These are phyloP conservation scores for Gastrodia elata DNA, from an alignment of 106 monocot species.

Conservation along the genomic window DNA sequence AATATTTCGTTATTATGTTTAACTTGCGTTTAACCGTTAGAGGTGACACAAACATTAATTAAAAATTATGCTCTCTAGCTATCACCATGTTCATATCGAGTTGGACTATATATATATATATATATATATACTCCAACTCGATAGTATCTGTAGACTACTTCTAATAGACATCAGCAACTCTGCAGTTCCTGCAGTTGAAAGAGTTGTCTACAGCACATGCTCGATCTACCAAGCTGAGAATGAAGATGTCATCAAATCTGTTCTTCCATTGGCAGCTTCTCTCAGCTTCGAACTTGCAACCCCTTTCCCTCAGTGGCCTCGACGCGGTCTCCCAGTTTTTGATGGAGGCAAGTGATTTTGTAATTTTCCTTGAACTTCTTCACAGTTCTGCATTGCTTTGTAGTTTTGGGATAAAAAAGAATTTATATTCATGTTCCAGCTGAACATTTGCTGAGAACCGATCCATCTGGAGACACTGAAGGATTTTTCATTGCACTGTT, in stretches of 20 bases:
- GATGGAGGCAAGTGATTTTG: slow-evolving; percentile 51
- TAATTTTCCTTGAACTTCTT: background rate
- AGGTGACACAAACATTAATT: no score
- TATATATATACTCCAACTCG: no score
- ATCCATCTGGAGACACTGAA: slow-evolving; percentile 57
- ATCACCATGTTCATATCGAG: no score
- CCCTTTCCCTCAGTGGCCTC: slow-evolving; percentile 83
- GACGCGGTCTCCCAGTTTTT: slow-evolving; percentile 77
- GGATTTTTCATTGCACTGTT: slow-evolving; percentile 97
- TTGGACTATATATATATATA: no score
- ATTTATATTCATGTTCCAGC: slow-evolving; percentile 28
- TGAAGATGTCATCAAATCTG: slow-evolving; percentile 69
- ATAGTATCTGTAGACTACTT: background rate
- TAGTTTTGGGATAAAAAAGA: background rate
- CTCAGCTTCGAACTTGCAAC: slow-evolving; percentile 58
- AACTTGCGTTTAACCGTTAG: no score
- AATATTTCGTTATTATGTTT: no score
- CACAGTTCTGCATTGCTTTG: background rate
- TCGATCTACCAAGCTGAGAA: slow-evolving; percentile 82
- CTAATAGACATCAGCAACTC: background rate
- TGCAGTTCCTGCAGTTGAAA: slow-evolving; percentile 77
- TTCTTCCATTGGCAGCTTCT: slow-evolving; percentile 68
- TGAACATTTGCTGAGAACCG: slow-evolving; percentile 62
- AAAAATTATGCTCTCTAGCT: no score
- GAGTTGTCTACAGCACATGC: slow-evolving; percentile 92